A percentile compares a stretch with the other conserved stretches of the same genome.
Evolutionary conservation across 257 asterid species (phyloP).

Genomic region (Lavandula angustifolia): DNA sequence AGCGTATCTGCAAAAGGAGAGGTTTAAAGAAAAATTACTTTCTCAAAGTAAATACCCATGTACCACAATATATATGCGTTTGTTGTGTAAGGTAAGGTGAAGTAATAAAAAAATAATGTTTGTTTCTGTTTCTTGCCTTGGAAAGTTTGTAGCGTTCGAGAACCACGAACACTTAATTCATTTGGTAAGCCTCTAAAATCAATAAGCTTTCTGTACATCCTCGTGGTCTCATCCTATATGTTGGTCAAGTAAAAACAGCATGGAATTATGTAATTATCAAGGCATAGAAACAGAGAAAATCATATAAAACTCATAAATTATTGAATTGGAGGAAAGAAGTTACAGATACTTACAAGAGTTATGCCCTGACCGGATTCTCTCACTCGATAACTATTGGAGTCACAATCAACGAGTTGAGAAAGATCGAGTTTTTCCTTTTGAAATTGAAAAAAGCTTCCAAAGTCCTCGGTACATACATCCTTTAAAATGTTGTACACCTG

Average conservation of each 20-base stretch:
- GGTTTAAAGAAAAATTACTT: conserved; percentile 30
- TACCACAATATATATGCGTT: background rate
- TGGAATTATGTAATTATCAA: conserved; percentile 17
- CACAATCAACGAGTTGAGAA: conserved; percentile 69
- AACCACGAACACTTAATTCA: conserved; percentile 77
- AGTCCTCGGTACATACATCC: conserved; percentile 55
- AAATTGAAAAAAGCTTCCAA: conserved; percentile 49
- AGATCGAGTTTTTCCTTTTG: conserved; percentile 58
- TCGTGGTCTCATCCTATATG: conserved; percentile 72
- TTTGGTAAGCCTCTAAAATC: conserved; percentile 80
- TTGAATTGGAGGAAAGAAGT: conserved; percentile 7
- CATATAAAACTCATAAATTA: conserved; percentile 9
- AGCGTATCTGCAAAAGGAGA: conserved; percentile 67
- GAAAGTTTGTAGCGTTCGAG: conserved; percentile 68
- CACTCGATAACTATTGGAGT: conserved; percentile 86
- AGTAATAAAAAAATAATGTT: conserved; percentile 4
- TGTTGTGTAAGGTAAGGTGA: too few relatives aligned
- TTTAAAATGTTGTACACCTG: conserved; percentile 77
- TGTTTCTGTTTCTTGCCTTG: conserved; percentile 62
- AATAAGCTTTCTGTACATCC: conserved; percentile 59
- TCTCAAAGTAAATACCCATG: conserved; percentile 14
- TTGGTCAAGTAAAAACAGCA: conserved; percentile 33
- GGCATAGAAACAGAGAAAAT: conserved; percentile 11
- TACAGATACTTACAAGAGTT: conserved; percentile 55
- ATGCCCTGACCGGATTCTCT: conserved; percentile 81